Base-by-base conservation (phyloP, 1,284 basidiomycete species). In the Peniophora sp. region DNA sequence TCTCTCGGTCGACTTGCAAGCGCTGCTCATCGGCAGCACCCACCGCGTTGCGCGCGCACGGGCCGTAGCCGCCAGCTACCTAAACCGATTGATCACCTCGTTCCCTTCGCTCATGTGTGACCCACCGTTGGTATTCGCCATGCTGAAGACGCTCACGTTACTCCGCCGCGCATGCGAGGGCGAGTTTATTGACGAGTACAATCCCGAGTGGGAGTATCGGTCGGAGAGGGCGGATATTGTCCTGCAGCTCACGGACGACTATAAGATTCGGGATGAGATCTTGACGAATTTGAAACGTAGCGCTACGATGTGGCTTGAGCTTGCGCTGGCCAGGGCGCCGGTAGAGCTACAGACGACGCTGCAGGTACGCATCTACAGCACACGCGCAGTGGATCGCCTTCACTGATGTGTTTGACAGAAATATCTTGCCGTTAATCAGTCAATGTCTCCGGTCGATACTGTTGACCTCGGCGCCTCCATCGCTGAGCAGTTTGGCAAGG, bases 81-180 rank as follows among this genome's bases (percentile, higher is more conserved):
- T 97, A 23, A 83, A 94, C 66, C 81, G 85, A 38, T 73, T 99
- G 45, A 83, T 98, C 57, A 86, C 84, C n/a, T 91, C 89, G 1
- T 97, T 97, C 69, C 95, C 97, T 0, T 93, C 92, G 8, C 71
- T 99, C 53, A 87, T 98, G 78, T 98, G 95, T 67, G 89, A 96
- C 63, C 79, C 86, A 11, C 78, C 86, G 12, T 77, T 98, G 34
- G 90, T 99, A 5, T 91, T 87, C 58, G 83, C 89, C 24, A 87
- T 98, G 53, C 75, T 99, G 43, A 97, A 99, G 65, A 85, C 93
- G 43, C 74, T 99, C 53, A 97, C 96, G 0, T 74, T 98, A 12
- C 72, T 99, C 56, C 82, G 94, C 51, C 79, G 84, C 49, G 84
- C 89, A 1, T 95, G 93, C 63, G 92, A 98, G 67, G 88, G 92